Evolutionary conservation across 768 basidiomycete genomes (phyloP).

Genomic region (Leccinum fibrillosum): DNA sequence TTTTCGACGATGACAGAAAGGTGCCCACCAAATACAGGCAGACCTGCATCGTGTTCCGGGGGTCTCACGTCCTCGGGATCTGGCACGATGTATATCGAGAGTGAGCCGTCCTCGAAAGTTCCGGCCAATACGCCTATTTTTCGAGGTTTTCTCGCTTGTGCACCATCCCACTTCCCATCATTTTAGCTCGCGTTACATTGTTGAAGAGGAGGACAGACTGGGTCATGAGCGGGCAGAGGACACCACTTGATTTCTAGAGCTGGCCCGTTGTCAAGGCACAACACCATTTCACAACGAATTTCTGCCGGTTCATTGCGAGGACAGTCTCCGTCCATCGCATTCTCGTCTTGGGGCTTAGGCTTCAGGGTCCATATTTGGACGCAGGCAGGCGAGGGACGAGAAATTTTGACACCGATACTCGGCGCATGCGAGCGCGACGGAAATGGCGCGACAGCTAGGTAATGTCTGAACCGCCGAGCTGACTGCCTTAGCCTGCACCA

Average conservation of each 20-base stretch:
- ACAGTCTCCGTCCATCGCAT: conserved; percentile 24
- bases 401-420: conserved; percentile 57
- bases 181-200: not conserved
- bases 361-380: conserved; percentile 84
- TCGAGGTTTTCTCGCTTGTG: conserved; percentile 27
- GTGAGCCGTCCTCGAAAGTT: conserved; percentile 83
- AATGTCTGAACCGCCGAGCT: conserved; percentile 65
- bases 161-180: conserved; percentile 17
- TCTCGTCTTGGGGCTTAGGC: conserved; percentile 14
- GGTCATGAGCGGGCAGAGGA: conserved; percentile 79
- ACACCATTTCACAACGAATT: conserved; percentile 77
- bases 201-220: conserved; percentile 29
- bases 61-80: conserved; percentile 57
- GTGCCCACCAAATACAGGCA: conserved; percentile 51
- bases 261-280: conserved; percentile 81
- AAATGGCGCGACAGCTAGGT: conserved; percentile 79
- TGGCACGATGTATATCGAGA: conserved; percentile 77
- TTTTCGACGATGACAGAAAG: not conserved
- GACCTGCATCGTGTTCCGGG: conserved; percentile 22
- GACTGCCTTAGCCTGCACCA: not conserved
- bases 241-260: conserved; percentile 90
- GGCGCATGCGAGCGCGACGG: conserved; percentile 64
- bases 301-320: conserved; percentile 18
- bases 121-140: conserved; percentile 86
- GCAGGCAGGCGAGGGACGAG: conserved; percentile 56